phyloP scores from a whole-genome alignment of 164 flowering plant genomes.

The Vitis riparia region DNA sequence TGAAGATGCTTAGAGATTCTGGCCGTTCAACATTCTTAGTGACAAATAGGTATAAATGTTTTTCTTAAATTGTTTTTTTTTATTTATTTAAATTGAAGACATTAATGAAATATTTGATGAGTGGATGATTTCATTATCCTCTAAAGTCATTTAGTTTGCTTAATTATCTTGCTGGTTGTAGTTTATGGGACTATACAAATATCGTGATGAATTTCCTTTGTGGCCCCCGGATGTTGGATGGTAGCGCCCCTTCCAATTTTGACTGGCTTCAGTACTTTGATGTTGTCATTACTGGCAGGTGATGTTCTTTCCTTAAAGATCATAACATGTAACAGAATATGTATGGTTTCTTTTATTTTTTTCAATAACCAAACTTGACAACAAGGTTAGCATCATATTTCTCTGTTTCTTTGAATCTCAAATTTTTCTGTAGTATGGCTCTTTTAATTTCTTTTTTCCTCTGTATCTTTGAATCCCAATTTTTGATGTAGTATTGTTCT shows the following conservation, averaged over 20 bases:
- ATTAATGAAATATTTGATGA: too few relatives aligned
- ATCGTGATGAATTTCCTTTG: constrained; percentile 96
- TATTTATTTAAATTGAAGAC: neutral
- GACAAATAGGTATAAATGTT: constrained; percentile 73
- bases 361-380: neutral
- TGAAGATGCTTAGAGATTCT: constrained; percentile 89
- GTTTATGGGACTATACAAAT: constrained; percentile 97
- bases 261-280: constrained; percentile 93
- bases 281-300: constrained; percentile 98
- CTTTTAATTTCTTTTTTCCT: neutral
- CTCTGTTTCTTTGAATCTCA: neutral
- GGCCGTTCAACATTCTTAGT: constrained; percentile 89
- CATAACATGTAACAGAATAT: neutral
- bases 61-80: constrained; percentile 3
- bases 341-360: neutral
- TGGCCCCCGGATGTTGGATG: constrained; percentile 34
- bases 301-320: constrained; percentile 17
- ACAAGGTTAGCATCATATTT: neutral
- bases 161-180: constrained; percentile 36
- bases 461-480: neutral
- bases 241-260: constrained; percentile 40
- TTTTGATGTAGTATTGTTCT: neutral
- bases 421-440: neutral
- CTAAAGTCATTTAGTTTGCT: neutral
- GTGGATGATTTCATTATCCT: too few relatives aligned